Evolutionary conservation across 1,284 basidiomycete species (phyloP), one percentile per base, ranked within the genome.

Genomic region (Boletellus deceptivus): DNA sequence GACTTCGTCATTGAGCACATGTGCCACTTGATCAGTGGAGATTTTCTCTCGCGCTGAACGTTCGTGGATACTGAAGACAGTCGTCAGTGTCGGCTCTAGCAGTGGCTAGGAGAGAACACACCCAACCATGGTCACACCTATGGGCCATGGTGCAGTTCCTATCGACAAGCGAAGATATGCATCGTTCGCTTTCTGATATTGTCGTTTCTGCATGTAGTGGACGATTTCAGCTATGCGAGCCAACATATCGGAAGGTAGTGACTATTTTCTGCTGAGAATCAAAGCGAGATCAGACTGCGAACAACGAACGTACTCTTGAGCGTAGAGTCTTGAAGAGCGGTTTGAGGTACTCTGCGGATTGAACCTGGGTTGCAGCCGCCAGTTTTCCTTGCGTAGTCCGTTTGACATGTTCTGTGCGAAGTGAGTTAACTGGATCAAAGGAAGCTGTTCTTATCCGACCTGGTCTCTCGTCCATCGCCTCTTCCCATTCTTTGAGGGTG

Each of bases 111-210:
- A 16, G 40, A 43, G 46, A 4, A 77, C 86, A 34, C 68, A 92
- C 92, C 91, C 93, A 74, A 98, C 96, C 89, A 96, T 96, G 53
- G 97, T 99, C 6, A 99, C 97, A 49, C 97, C 97, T 64, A 99
- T 98, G 0, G 97, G 97, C 97, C 97, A 99, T 1, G 97, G 95
- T 0, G 97, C 96, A 65, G 98, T 99, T 16, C 97, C 97, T 55
- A 99, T 99, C 4, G 91, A 95, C 31, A 99, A 75, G 22, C 96
- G 89, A 16, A 99, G 82, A 70, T 99, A 99, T 0, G 94, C 89
- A 67, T 99, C 97, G 64, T 99, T 99, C 1, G 97, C 97, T 52
- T 79, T 82, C 63, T 97, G 89, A 64, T 99, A 99, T 69, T 95
- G 84, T 25, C 97, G 84, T 58, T 82, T 89, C 69, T 99, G 97